These are phyloP conservation scores for Cicer pinnatifidum DNA, from an alignment of 306 rosid genomes.

Conservation along the genomic window DNA sequence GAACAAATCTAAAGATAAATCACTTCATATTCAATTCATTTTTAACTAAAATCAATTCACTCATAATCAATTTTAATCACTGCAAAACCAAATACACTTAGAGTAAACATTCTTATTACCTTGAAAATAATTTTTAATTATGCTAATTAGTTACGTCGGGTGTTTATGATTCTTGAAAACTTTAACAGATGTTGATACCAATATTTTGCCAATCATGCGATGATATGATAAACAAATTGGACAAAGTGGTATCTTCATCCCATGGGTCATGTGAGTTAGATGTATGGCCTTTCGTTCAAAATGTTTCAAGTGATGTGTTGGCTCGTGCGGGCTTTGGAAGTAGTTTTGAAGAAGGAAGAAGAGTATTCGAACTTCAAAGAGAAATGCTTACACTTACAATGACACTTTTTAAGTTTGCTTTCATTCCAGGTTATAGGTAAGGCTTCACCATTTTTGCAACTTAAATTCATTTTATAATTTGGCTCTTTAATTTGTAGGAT, in stretches of 20 bases:
- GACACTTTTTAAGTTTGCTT: slow-evolving; percentile 53
- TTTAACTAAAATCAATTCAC: too few relatives aligned
- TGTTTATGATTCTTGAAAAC: not conserved
- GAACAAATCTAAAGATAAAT: too few relatives aligned
- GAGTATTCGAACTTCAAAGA: slow-evolving; percentile 47
- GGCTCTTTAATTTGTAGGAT: not conserved
- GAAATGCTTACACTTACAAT: slow-evolving; percentile 50
- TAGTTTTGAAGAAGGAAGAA: slow-evolving; percentile 46
- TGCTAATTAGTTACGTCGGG: not conserved
- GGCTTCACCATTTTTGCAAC: not conserved
- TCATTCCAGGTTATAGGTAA: slow-evolving; percentile 53
- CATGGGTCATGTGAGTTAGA: slow-evolving; percentile 49
- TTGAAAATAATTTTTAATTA: too few relatives aligned
- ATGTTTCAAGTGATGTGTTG: slow-evolving; percentile 52
- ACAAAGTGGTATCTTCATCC: slow-evolving; percentile 34
- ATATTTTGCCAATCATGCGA: slow-evolving; percentile 46
- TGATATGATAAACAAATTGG: slow-evolving; percentile 44
- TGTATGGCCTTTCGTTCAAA: slow-evolving; percentile 50
- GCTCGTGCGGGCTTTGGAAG: slow-evolving; percentile 58
- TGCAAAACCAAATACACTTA: too few relatives aligned
- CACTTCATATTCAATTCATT: too few relatives aligned
- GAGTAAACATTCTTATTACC: too few relatives aligned
- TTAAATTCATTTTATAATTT: not conserved
- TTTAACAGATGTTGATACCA: slow-evolving; percentile 46
- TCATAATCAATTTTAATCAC: too few relatives aligned